phyloP scores from a whole-genome alignment of 1,139 yeast genomes.

The Pichiaceae sp. region DNA sequence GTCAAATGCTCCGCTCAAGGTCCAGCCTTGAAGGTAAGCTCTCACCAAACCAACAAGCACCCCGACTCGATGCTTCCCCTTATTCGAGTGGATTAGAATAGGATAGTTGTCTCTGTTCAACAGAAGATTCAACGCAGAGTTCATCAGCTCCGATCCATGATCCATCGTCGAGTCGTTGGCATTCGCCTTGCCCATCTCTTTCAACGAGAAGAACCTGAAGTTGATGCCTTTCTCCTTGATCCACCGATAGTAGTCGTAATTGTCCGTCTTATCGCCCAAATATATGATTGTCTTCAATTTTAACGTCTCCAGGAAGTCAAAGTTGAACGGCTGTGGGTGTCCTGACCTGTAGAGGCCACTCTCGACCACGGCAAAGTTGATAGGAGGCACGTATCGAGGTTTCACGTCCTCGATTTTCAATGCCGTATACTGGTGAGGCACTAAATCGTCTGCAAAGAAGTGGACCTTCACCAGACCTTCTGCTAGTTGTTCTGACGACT shows the following conservation, averaged over 20 bases:
- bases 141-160: slow-evolving; percentile 47
- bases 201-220: slow-evolving; percentile 57
- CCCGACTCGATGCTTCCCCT: slow-evolving; percentile 93
- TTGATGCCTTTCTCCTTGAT: slow-evolving; percentile 36
- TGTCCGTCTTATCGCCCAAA: slow-evolving; percentile 67
- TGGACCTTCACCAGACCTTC: slow-evolving; percentile 3
- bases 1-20: slow-evolving; percentile 84
- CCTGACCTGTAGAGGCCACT: slow-evolving; percentile 87
- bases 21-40: slow-evolving; percentile 85
- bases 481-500: slow-evolving; percentile 3
- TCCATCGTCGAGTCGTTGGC: slow-evolving; percentile 1
- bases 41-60: slow-evolving; percentile 84
- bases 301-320: slow-evolving; percentile 64
- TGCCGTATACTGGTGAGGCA: slow-evolving; percentile 19
- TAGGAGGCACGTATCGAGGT: slow-evolving; percentile 68
- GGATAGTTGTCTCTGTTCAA: slow-evolving; percentile 74
- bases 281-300: slow-evolving; percentile 73
- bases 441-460: background rate
- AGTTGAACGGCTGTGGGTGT: slow-evolving; percentile 83
- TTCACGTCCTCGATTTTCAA: slow-evolving; percentile 19
- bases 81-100: slow-evolving; percentile 80
- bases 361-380: slow-evolving; percentile 83
- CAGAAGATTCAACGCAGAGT: slow-evolving; percentile 54
- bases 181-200: slow-evolving; percentile 14
- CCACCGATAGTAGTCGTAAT: slow-evolving; percentile 57